phyloP scores from a whole-genome alignment of 2,329 filamentous ascomycete genomes.

The Pezicula carpinea region DNA sequence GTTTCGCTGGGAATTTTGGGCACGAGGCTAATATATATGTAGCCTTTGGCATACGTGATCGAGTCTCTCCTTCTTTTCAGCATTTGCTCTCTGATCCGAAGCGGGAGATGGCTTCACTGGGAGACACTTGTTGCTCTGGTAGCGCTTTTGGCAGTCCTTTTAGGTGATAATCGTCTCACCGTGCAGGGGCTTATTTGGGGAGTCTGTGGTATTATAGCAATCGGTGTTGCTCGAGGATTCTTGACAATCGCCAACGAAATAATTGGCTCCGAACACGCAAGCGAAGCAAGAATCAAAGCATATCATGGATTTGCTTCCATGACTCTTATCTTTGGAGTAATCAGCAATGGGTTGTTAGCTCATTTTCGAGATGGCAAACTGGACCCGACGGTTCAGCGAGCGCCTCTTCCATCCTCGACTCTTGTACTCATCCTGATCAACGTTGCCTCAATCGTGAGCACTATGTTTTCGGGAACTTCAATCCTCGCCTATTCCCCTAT shows the following conservation, averaged over 20 bases:
- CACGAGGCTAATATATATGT: neutral
- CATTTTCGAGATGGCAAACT: conserved; percentile 10
- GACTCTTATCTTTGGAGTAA: conserved; percentile 17
- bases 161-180: conserved; percentile 24
- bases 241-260: conserved; percentile 15
- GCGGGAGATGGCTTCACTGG: conserved; percentile 10
- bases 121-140: conserved; percentile 10
- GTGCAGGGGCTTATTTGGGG: conserved; percentile 21
- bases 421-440: conserved; percentile 11
- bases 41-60: conserved; percentile 19
- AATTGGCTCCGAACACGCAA: conserved; percentile 6
- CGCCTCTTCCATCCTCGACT: conserved; percentile 3
- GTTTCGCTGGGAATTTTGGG: neutral
- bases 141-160: conserved; percentile 13
- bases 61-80: conserved; percentile 18
- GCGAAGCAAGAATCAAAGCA: conserved; percentile 9
- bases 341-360: conserved; percentile 12
- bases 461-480: conserved; percentile 14
- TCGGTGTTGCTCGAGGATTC: conserved; percentile 17
- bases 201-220: conserved; percentile 11
- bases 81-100: conserved; percentile 10
- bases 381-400: neutral
- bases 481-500: conserved; percentile 18
- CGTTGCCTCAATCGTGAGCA: conserved; percentile 9
- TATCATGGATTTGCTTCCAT: conserved; percentile 19